Evolutionary conservation across 257 asterid species (phyloP).

Genomic region (Forsythia viridissima): DNA sequence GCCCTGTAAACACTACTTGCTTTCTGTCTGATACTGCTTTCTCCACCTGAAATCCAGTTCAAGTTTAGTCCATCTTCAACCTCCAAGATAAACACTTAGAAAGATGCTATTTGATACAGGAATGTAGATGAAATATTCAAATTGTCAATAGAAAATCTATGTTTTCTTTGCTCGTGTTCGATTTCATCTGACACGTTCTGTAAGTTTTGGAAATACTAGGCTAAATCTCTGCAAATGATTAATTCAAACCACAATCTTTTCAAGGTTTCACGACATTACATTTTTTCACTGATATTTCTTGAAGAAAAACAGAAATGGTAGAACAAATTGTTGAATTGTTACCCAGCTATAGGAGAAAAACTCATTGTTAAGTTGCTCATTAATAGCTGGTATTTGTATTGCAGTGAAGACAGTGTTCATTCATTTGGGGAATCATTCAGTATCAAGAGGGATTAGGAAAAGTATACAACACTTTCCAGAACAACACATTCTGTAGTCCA

Average conservation of each 20-base stretch:
- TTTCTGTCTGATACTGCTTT: conserved; percentile 59
- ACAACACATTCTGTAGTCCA: not conserved
- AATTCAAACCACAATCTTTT: too few relatives aligned
- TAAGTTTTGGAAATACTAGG: too few relatives aligned
- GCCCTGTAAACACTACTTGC: conserved; percentile 78
- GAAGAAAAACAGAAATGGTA: not conserved
- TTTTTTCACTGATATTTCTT: too few relatives aligned
- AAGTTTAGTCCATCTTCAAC: conserved; percentile 7
- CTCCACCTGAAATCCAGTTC: conserved; percentile 58
- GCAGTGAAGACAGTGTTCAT: not conserved
- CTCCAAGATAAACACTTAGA: conserved; percentile 1
- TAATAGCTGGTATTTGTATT: not conserved
- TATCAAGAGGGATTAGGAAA: not conserved
- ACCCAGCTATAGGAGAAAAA: not conserved
- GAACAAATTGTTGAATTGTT: not conserved
- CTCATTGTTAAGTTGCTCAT: not conserved
- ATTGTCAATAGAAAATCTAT: not conserved
- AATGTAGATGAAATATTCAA: not conserved
- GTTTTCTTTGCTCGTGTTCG: not conserved
- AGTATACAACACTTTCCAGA: not conserved
- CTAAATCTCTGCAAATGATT: too few relatives aligned
- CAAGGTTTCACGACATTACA: not conserved
- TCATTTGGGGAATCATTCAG: not conserved
- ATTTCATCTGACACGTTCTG: too few relatives aligned
- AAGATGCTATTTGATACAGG: not conserved